Base-by-base conservation (phyloP, 148 eudicot species). In the Persicaria tinctoria region DNA sequence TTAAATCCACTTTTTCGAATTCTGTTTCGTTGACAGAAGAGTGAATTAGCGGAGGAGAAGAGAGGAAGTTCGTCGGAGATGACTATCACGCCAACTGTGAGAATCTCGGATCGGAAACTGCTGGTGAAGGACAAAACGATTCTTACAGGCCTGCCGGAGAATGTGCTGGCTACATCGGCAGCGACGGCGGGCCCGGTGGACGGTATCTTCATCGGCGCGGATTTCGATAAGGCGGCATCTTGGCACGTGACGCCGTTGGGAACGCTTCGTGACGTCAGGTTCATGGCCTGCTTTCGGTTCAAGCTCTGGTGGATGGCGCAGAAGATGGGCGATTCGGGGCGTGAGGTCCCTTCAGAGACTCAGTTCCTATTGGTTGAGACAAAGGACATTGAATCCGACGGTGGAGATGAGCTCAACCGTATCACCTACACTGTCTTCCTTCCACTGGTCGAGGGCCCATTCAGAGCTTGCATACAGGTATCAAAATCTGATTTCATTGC, bases 261-360 rank as follows among this genome's bases (percentile, higher is more conserved):
- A 59, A 81, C 74, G 12, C 74, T 91, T 6, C 79, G 82, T 32
- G 89, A 84, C 74, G 89, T 81, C 73, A 80, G 84, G 72, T 91
- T 91, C 83, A 23, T 91, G 79, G 87, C 97, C 41, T 85, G 89
- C 66, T 91, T 91, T 54, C 72, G 97, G 76, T 91, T 89, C 77
- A 91, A 91, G 86, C 63, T 91, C n/a, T 91, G 97, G 97, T 91
- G 97, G 97, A 87, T 91, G 93, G 85, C 91, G 23, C 97, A 91
- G 76, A 87, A 70, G 64, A 91, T 89, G 97, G 97, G 97, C 0
- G 83, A 82, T 75, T 78, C 80, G 51, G 93, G 89, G 4, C 66
- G 87, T 23, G 91, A 91, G 18, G 82, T 91, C 51, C 97, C 97
- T 5, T 17, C 87, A 1, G 97, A 91, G 77, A 91, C 97, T 20